phyloP scores from a whole-genome alignment of 805 yeast species.

The Cyberlindnera meyerae region DNA sequence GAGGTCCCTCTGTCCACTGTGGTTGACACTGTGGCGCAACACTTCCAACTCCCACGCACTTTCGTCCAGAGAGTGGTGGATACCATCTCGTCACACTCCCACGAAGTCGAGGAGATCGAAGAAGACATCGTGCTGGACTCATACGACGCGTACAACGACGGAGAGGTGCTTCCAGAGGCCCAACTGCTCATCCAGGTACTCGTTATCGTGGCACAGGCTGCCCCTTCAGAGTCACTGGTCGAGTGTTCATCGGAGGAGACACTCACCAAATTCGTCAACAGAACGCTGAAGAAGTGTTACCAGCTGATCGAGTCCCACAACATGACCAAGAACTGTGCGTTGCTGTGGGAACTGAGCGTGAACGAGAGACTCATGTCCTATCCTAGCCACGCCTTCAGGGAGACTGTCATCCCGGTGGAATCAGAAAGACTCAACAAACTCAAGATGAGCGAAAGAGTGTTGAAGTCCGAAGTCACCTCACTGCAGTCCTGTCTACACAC shows the following conservation, averaged over 20 bases:
- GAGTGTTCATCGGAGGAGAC: too few relatives aligned
- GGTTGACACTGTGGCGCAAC: constrained; percentile 29
- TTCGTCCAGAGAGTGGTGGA: constrained; percentile 33
- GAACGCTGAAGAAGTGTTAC: constrained; percentile 54
- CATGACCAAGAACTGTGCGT: constrained; percentile 35
- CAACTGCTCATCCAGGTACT: constrained; percentile 49
- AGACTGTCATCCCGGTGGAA: constrained; percentile 18
- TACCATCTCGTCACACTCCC: constrained; percentile 14
- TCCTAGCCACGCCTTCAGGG: constrained; percentile 35
- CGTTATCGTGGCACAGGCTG: constrained; percentile 31
- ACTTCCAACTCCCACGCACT: constrained; percentile 28
- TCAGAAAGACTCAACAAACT: constrained; percentile 18
- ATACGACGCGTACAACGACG: constrained; percentile 56
- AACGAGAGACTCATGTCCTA: constrained; percentile 39
- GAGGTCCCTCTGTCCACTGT: constrained; percentile 49
- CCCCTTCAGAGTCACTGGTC: constrained; percentile 17
- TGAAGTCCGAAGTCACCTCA: constrained; percentile 52
- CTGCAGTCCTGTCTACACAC: constrained; percentile 35
- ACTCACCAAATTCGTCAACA: constrained; percentile 33
- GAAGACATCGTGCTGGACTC: constrained; percentile 45
- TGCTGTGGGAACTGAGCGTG: constrained; percentile 27
- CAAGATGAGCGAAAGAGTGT: constrained; percentile 50
- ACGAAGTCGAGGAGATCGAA: constrained; percentile 34
- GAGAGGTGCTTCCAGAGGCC: constrained; percentile 58
- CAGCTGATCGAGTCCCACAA: constrained; percentile 48